A percentile compares a stretch with the other conserved stretches of the same genome.
These are phyloP conservation scores for Gloeophyllum trabeum DNA, from an alignment of 768 basidiomycete species.

Conservation along the genomic window DNA sequence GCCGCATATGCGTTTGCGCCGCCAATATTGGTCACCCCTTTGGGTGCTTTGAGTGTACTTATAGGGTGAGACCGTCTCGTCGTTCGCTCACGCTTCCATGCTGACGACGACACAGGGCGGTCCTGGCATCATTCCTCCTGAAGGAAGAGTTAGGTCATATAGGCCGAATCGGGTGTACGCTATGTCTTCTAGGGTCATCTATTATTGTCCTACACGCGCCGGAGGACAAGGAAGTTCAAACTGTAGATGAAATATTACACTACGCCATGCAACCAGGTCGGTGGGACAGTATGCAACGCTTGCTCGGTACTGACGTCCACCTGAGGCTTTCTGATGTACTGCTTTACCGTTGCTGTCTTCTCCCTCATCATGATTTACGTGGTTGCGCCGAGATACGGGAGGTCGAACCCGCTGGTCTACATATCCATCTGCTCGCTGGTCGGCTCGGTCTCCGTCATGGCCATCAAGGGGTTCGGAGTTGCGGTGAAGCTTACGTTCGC, in stretches of 20 bases:
- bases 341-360: constrained; percentile 75
- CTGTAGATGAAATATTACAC: constrained; percentile 85
- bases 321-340: constrained; percentile 84
- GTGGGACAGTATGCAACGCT: constrained; percentile 11
- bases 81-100: constrained; percentile 3
- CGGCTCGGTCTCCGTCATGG: constrained; percentile 97
- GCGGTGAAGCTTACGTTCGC: constrained; percentile 89
- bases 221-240: constrained; percentile 85
- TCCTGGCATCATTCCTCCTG: constrained; percentile 88
- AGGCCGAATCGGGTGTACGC: constrained; percentile 75
- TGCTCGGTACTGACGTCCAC: background rate
- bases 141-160: constrained; percentile 91
- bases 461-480: constrained; percentile 96
- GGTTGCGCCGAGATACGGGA: constrained; percentile 78
- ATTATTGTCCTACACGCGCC: constrained; percentile 96
- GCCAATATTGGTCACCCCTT: constrained; percentile 93
- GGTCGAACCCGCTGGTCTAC: constrained; percentile 82
- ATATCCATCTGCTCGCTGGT: constrained; percentile 94
- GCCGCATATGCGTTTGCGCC: constrained; percentile 97
- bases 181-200: constrained; percentile 79
- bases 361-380: constrained; percentile 79
- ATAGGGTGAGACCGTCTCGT: constrained; percentile 58
- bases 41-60: constrained; percentile 94
- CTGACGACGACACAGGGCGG: constrained; percentile 41
- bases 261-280: constrained; percentile 91